Base-by-base conservation (phyloP, 106 monocot species). In the Apostasia ramifera region DNA sequence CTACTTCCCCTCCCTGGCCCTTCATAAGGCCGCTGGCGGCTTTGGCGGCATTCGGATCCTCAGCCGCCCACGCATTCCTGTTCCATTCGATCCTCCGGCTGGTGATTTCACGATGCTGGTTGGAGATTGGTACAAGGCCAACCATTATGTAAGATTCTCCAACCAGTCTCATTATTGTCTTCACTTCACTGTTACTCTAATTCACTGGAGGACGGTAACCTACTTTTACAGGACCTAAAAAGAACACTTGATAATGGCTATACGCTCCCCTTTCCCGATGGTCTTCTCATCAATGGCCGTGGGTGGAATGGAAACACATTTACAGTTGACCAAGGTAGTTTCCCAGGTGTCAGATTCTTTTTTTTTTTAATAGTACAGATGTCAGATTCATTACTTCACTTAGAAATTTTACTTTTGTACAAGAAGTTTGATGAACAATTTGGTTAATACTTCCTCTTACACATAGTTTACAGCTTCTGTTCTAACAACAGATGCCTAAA, bases 41-140 rank as follows among this genome's bases (percentile, higher is more conserved):
- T 85, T 78, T 38, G 81, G 85, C 45, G 85, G 78, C 50, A 74
- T 85, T 44, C 74, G 54, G 63, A 62, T 85, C 69, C 55, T 57
- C 26, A 85, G 85, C 63, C 70, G 85, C 0, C 80, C 81, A 0
- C 26, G 39, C 47, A 85, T 85, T 53, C 85, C 85, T 0, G 75
- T 85, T 39, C 85, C 85, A 5, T 85, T 85, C 40, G 59, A 69
- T 62, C 74, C 85, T 47, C 85, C 85, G 8, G 57, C 74, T 3
- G 80, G 71, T 12, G 85, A 85, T 64, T 81, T 55, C 44, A 81
- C 78, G n/a, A 13, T 81, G 54, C 55, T 85, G 59, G 71, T 74
- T 8, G 85, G 85, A 12, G 85, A 85, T 71, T 85, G 85, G 85
- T 85, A 63, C 75, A 81, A 81, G 77, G 68, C 81, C 47, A 85